Percentiles rank a stretch among this genome's conserved stretches.
phyloP scores from a whole-genome alignment of 768 basidiomycete genomes.

The Candolleomyces aberdarensis region DNA sequence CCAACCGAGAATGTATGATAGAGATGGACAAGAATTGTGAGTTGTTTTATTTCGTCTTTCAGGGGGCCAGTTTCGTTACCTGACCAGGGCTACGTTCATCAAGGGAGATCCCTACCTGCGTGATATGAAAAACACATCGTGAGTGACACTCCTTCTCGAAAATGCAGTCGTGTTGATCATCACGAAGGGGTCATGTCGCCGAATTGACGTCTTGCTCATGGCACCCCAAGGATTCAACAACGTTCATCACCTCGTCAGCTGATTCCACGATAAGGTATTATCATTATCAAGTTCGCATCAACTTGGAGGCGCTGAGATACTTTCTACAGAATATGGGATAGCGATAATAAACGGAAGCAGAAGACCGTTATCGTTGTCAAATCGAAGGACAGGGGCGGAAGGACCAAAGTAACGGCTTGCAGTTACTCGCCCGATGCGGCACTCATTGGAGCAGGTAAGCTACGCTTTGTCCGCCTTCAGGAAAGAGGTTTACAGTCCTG shows the following conservation, averaged over 20 bases:
- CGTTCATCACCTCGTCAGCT: constrained; percentile 90
- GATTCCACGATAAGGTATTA: constrained; percentile 90
- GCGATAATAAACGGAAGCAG: constrained; percentile 88
- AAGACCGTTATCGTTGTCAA: constrained; percentile 96
- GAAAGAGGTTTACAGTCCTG: constrained; percentile 11
- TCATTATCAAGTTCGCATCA: no score
- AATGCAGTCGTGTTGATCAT: neutral
- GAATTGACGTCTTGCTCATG: constrained; percentile 88
- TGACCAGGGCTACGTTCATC: constrained; percentile 69
- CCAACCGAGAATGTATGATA: constrained; percentile 85
- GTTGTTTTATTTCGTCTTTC: constrained; percentile 26
- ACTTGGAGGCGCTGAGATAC: no score
- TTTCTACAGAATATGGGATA: constrained; percentile 82
- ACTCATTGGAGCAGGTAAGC: constrained; percentile 80
- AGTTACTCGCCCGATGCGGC: constrained; percentile 89
- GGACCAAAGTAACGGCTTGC: constrained; percentile 88
- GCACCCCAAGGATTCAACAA: constrained; percentile 84
- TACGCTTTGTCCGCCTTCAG: constrained; percentile 9
- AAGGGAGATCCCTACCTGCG: constrained; percentile 99
- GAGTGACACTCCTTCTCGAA: constrained; percentile 26
- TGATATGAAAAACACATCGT: constrained; percentile 99
- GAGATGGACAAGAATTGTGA: constrained; percentile 92
- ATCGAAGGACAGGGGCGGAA: constrained; percentile 90
- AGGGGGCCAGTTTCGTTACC: constrained; percentile 42
- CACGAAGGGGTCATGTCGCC: constrained; percentile 84